Base-by-base conservation (phyloP, 208 protist species). In the Acanthamoeba healyi region DNA sequence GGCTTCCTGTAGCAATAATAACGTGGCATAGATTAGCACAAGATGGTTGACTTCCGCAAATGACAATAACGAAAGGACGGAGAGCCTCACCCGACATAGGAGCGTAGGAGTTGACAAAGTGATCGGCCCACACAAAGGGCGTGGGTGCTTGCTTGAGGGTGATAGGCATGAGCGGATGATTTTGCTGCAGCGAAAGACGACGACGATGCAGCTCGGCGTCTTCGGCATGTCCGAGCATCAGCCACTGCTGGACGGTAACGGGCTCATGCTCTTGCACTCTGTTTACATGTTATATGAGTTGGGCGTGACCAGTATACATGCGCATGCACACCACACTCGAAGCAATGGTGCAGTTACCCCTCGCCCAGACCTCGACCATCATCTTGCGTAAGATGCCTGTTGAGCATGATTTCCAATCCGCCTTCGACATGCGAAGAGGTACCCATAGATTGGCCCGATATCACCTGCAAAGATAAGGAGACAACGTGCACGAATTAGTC, bases 401-500 rank as follows among this genome's bases (percentile, higher is more conserved):
- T 87, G 36, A 96, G n/a, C 95, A 96, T 96, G 29, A 95, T 49
- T 58, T 96, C 95, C 36, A 96, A 32, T 24, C 36, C 49, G 36
- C 94, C 94, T 32, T 54, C 5, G 0, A 12, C 34, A 46, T 42
- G 24, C 6, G 70, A 89, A 14, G 63, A 56, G 61, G 56, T 74
- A 29, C 94, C 94, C 24, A 88, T 19, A 38, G 72, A 40, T 49
- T 94, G 36, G 81, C 88, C 92, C 12, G 74, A 42, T 40, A 93
- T 84, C 17, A 95, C 40, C 29, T 65, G 46, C 58, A 14, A n/a
- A n/a, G n/a, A n/a, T n/a, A n/a, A 14, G 79, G 17, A 15, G 32
- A 29, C 38, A 1, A 81, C 70, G 0, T 22, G 9, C 40, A 36
- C 7, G 17, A 19, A 40, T 9, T 14, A 81, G 5, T 2, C 9